Base-by-base conservation (phyloP, 2,329 filamentous ascomycete species). In the Neofusicoccum umdonicola region DNA sequence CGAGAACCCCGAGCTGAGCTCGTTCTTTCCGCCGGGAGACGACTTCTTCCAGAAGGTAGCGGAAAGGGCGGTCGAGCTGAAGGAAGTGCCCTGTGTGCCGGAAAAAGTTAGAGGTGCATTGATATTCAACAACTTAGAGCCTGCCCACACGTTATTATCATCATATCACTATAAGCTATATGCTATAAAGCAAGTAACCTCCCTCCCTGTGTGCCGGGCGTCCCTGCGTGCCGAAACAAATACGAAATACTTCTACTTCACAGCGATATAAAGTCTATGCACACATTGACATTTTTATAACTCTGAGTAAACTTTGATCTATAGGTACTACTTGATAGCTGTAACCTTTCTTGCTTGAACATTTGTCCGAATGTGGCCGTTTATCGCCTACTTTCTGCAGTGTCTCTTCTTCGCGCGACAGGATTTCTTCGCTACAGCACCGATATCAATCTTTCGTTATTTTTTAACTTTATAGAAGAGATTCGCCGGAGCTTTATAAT, bases 231-330 rank as follows among this genome's bases (percentile, higher is more conserved):
- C n/a, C 48, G 42, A 39, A 50, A 62, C 42, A 50, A 62, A 62
- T 51, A 8, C 5, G 58, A 50, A 4, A 5, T 62, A 62, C 58
- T 62, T 62, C 31, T 15, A 62, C 58, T 62, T 62, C 31, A 62
- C 58, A 50, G 15, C 15, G 22, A 62, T 34, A 27, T 22, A 62
- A 31, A 62, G 39, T 27, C 58, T 35, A 42, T 42, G n/a, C 58
- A 62, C 58, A 62, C 7, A 12, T 37, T 8, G 11, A 37, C 2
- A 37, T 37, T 12, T 37, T 37, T 12, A 37, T 37, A 37, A 3
- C 11, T 37, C 11, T 37, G 11, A 8, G 11, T 3, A 8, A 37
- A 37, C 1, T 37, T 8, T 3, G 11, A 7, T 37, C 35, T 12
- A 37, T 37, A 37, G 35, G 3, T 12, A 37, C 35, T 12, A 37